Base-by-base conservation (phyloP, 805 yeast genomes). In the Suhomyces kilbournensis region DNA sequence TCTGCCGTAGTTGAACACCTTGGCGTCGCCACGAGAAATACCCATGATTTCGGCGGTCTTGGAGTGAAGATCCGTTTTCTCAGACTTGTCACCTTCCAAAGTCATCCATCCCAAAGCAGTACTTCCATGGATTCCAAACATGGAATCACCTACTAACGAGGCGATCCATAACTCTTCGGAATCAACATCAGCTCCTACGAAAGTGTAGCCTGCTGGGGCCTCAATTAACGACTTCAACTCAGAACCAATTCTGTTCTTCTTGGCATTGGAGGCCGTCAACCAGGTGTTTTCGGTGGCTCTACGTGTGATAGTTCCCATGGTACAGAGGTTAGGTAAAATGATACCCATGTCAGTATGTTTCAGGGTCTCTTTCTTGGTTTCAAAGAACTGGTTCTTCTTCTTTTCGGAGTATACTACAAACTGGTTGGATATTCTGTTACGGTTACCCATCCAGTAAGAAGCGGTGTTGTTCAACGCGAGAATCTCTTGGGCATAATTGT, bases 61-160 rank as follows among this genome's bases (percentile, higher is more conserved):
- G 0, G 97, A 90, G 66, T 94, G 99, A 54, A 96, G 71, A 71
- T 94, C 99, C 0, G 99, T 96, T 4, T 94, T 96, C 50, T 88
- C 93, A 52, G 74, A 77, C 70, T 94, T 94, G 3, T 93, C 84
- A 17, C 99, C 99, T 73, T 94, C 99, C 51, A 94, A 76, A 1
- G 97, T 92, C 99, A 94, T 96, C 99, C 99, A 96, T 0, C 98
- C 97, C 50, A 96, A 80, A 0, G 98, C 96, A 0, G 98, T 90
- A 12, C 96, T 96, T 5, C 99, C 99, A 67, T 94, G 99, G 22
- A 88, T 73, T 32, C 86, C 82, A 69, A 93, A 90, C 49, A 86
- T 82, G 0, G 98, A 85, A 66, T 94, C 99, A 3, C 99, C 97
- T 30, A 93, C 85, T 22, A 96, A 72, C 17, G 97, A 88, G 0